Base-by-base conservation (phyloP, 345 rosid genomes). In the Zanthoxylum bungeanum region DNA sequence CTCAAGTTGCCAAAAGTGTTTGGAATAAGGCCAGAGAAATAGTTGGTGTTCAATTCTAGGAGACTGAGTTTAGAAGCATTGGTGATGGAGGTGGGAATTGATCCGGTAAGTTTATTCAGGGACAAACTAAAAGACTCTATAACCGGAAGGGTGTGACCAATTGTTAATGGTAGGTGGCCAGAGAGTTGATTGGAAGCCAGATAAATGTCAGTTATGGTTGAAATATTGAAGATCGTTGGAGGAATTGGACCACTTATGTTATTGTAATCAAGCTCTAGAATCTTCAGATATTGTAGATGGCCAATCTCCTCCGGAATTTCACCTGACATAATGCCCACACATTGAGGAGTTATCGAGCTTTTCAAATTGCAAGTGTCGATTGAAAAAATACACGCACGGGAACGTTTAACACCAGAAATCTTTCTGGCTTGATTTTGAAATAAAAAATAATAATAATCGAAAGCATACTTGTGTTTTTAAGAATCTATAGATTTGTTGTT, bases 271-370 rank as follows among this genome's bases (percentile, higher is more conserved):
- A 44, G 25, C 17, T 7, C 10, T 28, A 76, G 47, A 2, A 2
- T 7, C 2, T 5, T 22, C 14, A 60, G 66, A 59, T 60, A 16
- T 16, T 5, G 49, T 24, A 51, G 42, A 2, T 67, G 33, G 14
- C 75, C 75, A n/a, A 77, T 19, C 17, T 72, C 73, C 25, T 44
- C 0, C 24, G 80, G 80, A 4, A 72, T 72, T 60, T 60, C 67
- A 28, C 76, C 76, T 73, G 49, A 6, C 61, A 53, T 34, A 3
- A 34, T 34, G 3, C 36, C n/a, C n/a, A n/a, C n/a, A n/a, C n/a
- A n/a, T n/a, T n/a, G n/a, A n/a, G n/a, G n/a, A n/a, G n/a, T n/a
- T n/a, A n/a, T n/a, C n/a, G n/a, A n/a, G n/a, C n/a, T n/a, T n/a
- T n/a, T n/a, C n/a, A n/a, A n/a, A n/a, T n/a, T n/a, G n/a, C n/a